Evolutionary conservation across 1,139 yeast genomes (phyloP), one percentile per base, ranked within the genome.

Genomic region (Suhomyces anneliseae): DNA sequence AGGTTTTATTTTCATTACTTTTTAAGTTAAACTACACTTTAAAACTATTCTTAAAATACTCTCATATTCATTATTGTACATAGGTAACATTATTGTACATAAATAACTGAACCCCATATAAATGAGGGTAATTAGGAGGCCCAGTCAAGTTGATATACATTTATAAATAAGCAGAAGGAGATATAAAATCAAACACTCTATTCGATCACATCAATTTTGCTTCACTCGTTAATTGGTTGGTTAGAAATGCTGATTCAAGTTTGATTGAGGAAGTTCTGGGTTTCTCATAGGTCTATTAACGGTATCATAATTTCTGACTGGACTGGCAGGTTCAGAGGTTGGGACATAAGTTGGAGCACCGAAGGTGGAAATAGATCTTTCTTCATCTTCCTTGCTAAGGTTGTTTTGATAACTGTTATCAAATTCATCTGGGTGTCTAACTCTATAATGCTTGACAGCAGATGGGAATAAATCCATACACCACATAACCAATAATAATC

Each of bases 391-490:
- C 40, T 39, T 41, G 32, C 26, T 29, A 27, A 38, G 12, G 8
- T 37, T 27, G 8, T 45, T 37, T 7, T 38, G 19, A 34, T 19
- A 40, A 7, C 32, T 8, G 31, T 42, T 42, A 39, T 49, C 50
- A 27, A 40, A 47, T 27, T 47, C 45, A 8, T 58, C 54, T 6
- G 62, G 60, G 42, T 60, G 62, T 35, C 49, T 54, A 11, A 44
- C 36, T 26, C 56, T 44, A 42, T 53, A 59, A 38, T 56, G 57
- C 43, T 56, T 60, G 34, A 61, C 61, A 1, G 84, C 81, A 32
- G 87, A 82, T 0, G 92, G 87, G 59, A 78, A 77, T 57, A 90
- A 76, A 61, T 92, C 97, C 55, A 81, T 75, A 2, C 86, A 70
- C 68, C 93, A 78, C 52, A 85, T 69, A 8, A 86, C 63, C 57